These are phyloP conservation scores for Coemansia sp. DNA, from an alignment of 192 early-diverging fungal genomes.

Conservation along the genomic window DNA sequence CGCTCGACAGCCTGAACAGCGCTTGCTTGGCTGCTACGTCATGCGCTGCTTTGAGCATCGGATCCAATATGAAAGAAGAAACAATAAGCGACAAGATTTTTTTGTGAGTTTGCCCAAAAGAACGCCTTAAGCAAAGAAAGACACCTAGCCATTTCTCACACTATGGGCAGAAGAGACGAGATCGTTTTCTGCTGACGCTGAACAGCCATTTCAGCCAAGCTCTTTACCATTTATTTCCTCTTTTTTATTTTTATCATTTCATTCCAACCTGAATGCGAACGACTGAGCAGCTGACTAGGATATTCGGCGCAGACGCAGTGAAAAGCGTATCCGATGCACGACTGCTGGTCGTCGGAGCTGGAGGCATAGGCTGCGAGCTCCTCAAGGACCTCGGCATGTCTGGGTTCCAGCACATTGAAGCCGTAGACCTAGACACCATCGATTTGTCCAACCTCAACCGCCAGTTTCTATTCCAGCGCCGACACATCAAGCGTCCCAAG, in stretches of 20 bases:
- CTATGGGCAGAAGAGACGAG: neutral
- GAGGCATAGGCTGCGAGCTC: slow-evolving; percentile 98
- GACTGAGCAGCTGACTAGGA: slow-evolving; percentile 16
- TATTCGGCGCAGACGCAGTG: slow-evolving; percentile 30
- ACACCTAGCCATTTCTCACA: no score
- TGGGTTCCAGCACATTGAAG: slow-evolving; percentile 79
- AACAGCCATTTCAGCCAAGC: neutral
- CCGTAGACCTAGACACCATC: slow-evolving; percentile 97
- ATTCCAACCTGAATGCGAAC: slow-evolving; percentile 11
- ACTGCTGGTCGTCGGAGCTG: slow-evolving; percentile 75
- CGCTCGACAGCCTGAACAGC: neutral
- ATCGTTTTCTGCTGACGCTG: neutral
- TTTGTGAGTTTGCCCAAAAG: neutral
- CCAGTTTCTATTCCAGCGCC: slow-evolving; percentile 97
- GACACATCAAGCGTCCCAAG: slow-evolving; percentile 92
- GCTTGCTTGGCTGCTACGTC: slow-evolving; percentile 12
- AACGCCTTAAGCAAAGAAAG: neutral
- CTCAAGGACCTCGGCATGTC: slow-evolving; percentile 90
- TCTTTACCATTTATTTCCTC: neutral
- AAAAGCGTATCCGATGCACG: slow-evolving; percentile 14
- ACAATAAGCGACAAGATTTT: neutral
- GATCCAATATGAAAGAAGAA: neutral
- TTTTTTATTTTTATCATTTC: neutral
- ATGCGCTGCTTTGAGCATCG: slow-evolving; percentile 13
- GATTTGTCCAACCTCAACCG: slow-evolving; percentile 97